phyloP scores from a whole-genome alignment of 352 stramenopile species.

The Globisporangium sylvaticum region DNA sequence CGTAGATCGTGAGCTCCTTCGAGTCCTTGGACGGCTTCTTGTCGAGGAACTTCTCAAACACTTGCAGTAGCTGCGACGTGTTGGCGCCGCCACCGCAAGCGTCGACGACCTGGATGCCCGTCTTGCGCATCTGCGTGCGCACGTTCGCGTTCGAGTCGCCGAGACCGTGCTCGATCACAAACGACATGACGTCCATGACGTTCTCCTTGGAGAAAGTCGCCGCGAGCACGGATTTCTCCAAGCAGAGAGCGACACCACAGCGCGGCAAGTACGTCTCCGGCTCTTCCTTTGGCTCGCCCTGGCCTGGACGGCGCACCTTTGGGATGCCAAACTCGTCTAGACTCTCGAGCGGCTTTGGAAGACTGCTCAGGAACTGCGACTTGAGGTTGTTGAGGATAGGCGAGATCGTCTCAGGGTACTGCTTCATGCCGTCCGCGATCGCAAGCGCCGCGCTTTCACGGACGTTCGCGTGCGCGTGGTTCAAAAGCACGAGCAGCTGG shows the following conservation, averaged over 20 bases:
- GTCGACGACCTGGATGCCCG: slow-evolving; percentile 74
- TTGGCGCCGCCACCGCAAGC: slow-evolving; percentile 60
- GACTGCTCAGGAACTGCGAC: slow-evolving; percentile 51
- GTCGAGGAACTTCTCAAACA: slow-evolving; percentile 77
- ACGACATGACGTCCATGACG: slow-evolving; percentile 66
- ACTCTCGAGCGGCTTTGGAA: slow-evolving; percentile 49
- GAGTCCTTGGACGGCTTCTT: slow-evolving; percentile 47
- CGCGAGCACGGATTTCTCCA: slow-evolving; percentile 62
- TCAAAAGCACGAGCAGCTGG: slow-evolving; percentile 64
- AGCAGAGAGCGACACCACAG: slow-evolving; percentile 65
- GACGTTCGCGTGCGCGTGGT: slow-evolving; percentile 70
- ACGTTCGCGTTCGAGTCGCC: slow-evolving; percentile 68
- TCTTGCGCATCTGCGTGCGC: slow-evolving; percentile 82
- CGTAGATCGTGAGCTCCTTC: slow-evolving; percentile 55
- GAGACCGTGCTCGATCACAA: slow-evolving; percentile 79
- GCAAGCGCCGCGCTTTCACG: slow-evolving; percentile 73
- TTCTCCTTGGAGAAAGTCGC: slow-evolving; percentile 48
- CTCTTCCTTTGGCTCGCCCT: slow-evolving; percentile 56
- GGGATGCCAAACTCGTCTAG: slow-evolving; percentile 77
- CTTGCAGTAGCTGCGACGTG: slow-evolving; percentile 57
- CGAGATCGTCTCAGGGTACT: slow-evolving; percentile 72
- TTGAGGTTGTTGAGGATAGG: slow-evolving; percentile 67
- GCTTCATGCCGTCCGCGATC: slow-evolving; percentile 75
- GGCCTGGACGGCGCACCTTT: slow-evolving; percentile 52
- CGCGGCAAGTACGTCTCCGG: slow-evolving; percentile 51